phyloP scores from a whole-genome alignment of 2,329 filamentous ascomycete genomes.

The Mollisiaceae sp. region DNA sequence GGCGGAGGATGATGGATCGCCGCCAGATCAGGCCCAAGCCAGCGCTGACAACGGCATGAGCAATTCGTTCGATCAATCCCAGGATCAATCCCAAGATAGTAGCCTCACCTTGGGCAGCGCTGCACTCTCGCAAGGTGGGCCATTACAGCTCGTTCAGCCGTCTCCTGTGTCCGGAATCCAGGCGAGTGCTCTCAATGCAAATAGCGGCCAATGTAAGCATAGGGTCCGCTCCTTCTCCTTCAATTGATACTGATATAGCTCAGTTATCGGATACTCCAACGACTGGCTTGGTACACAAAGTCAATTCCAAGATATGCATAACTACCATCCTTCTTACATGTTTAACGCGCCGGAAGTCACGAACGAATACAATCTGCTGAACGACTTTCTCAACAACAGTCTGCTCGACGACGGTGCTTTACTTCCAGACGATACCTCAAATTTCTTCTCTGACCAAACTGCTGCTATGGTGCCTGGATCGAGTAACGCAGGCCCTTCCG shows the following conservation, averaged over 20 bases:
- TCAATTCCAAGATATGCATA: slow-evolving; percentile 93
- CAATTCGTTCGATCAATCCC: slow-evolving; percentile 60
- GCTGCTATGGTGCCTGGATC: slow-evolving; percentile 52
- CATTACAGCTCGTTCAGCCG: slow-evolving; percentile 74
- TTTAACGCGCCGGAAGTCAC: slow-evolving; percentile 92
- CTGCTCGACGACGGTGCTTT: slow-evolving; percentile 82
- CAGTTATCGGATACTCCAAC: slow-evolving; percentile 80
- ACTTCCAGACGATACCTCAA: slow-evolving; percentile 69
- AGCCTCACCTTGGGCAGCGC: slow-evolving; percentile 46
- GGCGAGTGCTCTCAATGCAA: slow-evolving; percentile 63
- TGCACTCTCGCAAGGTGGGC: slow-evolving; percentile 53
- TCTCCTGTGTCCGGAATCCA: slow-evolving; percentile 71
- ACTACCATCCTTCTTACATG: slow-evolving; percentile 92
- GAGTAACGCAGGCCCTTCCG: slow-evolving; percentile 45
- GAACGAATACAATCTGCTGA: slow-evolving; percentile 95
- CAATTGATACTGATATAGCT: slow-evolving; percentile 35
- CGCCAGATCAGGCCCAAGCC: slow-evolving; percentile 56
- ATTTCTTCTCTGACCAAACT: slow-evolving; percentile 63
- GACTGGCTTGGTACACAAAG: slow-evolving; percentile 78
- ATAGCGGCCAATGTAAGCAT: slow-evolving; percentile 76
- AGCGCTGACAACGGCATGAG: slow-evolving; percentile 51
- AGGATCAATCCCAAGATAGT: slow-evolving; percentile 52
- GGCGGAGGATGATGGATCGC: slow-evolving; percentile 63
- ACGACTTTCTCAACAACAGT: slow-evolving; percentile 93
- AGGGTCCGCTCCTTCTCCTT: slow-evolving; percentile 19